phyloP scores from a whole-genome alignment of 495 filamentous ascomycete genomes.

The Podospora didyma region DNA sequence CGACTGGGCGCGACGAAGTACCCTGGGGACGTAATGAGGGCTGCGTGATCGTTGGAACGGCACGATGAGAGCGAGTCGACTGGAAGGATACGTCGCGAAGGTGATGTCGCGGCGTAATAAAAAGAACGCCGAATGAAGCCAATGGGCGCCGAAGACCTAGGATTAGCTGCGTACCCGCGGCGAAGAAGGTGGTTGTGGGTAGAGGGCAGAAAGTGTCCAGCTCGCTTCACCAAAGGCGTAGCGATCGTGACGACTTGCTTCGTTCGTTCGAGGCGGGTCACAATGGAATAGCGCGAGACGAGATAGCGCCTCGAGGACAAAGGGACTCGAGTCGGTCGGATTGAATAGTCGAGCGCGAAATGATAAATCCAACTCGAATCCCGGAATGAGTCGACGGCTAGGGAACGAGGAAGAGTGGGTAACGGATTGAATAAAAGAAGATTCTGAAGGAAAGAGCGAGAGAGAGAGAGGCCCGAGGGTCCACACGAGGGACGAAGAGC shows the following conservation, averaged over 20 bases:
- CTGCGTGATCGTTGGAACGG: background rate
- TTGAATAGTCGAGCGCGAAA: constrained; percentile 14
- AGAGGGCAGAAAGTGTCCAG: constrained; percentile 3
- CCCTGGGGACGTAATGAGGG: background rate
- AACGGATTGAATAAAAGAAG: constrained; percentile 23
- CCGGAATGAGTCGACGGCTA: constrained; percentile 10
- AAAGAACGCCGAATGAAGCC: background rate
- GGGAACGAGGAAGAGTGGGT: constrained; percentile 32
- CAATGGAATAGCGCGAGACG: constrained; percentile 22
- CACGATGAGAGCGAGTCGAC: constrained; percentile 3
- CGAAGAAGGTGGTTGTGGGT: background rate
- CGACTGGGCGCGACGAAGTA: constrained; percentile 9
- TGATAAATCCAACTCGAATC: constrained; percentile 16
- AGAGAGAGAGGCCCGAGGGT: constrained; percentile 29
- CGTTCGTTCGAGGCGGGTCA: constrained; percentile 21
- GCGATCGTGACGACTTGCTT: constrained; percentile 18
- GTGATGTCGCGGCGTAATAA: constrained; percentile 3
- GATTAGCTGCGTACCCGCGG: background rate
- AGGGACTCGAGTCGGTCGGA: constrained; percentile 19
- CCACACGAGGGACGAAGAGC: constrained; percentile 17
- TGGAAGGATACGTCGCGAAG: constrained; percentile 13
- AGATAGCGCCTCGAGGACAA: constrained; percentile 34
- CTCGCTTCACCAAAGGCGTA: constrained; percentile 6
- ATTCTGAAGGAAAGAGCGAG: constrained; percentile 23
- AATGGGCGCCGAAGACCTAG: background rate